Percentiles rank a stretch among this genome's conserved stretches.
Evolutionary conservation across 805 yeast genomes (phyloP).

Genomic region (Clavispora vitiphila): DNA sequence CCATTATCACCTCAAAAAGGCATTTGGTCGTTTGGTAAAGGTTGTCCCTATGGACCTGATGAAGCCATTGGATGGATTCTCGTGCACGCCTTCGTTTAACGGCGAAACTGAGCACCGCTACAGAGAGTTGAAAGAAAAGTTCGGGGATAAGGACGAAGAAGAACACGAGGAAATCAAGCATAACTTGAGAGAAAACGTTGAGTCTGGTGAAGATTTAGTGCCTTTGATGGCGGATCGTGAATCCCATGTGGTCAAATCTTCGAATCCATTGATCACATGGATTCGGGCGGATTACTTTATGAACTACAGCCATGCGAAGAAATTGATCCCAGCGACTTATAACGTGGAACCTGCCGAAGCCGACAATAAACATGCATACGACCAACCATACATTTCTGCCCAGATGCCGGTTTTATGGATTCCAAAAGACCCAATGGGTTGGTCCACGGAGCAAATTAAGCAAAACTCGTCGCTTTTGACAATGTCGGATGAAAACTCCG

Average conservation of each 20-base stretch:
- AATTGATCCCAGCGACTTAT: conserved; percentile 31
- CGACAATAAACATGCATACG: conserved; percentile 61
- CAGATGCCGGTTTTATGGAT: conserved; percentile 82
- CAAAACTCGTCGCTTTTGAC: conserved; percentile 51
- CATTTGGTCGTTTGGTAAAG: conserved; percentile 55
- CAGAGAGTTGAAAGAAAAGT: conserved; percentile 24
- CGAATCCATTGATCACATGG: conserved; percentile 46
- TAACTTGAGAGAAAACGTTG: conserved; percentile 14
- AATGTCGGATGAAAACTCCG: conserved; percentile 65
- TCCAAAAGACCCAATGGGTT: conserved; percentile 84
- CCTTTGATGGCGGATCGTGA: conserved; percentile 73
- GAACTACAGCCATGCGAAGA: conserved; percentile 34
- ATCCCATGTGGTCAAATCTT: conserved; percentile 26
- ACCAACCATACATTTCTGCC: conserved; percentile 68
- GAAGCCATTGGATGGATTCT: conserved; percentile 70
- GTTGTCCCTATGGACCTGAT: conserved; percentile 67
- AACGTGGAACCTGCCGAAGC: conserved; percentile 35
- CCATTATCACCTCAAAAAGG: conserved; percentile 58
- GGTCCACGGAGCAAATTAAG: conserved; percentile 57
- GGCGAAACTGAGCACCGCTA: conserved; percentile 30
- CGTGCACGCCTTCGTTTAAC: conserved; percentile 54
- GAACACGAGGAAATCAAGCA: conserved; percentile 17
- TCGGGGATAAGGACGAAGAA: conserved; percentile 15
- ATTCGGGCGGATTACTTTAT: conserved; percentile 58
- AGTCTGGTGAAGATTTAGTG: conserved; percentile 21